A percentile compares a stretch with the other conserved stretches of the same genome.
Conservation (phyloP, 768 basidiomycete species). For the Mycena floridula region DNA sequence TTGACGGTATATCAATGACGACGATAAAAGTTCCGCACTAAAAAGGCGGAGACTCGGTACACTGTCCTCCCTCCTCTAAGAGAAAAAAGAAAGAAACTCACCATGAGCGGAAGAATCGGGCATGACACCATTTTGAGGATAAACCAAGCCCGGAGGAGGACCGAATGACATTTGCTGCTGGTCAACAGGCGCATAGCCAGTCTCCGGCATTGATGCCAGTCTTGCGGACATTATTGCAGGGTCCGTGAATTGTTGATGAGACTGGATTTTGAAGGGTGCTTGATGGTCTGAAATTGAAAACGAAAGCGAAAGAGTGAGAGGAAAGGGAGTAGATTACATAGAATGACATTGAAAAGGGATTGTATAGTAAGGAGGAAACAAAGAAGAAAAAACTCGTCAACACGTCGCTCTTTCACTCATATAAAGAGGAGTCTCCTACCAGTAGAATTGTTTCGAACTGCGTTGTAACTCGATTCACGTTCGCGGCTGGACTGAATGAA, state of each 20-base stretch:
- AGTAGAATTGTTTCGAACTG: slow-evolving; percentile 25
- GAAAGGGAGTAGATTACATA: slow-evolving; percentile 14
- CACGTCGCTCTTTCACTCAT: slow-evolving; percentile 22
- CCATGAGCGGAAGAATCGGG: slow-evolving; percentile 38
- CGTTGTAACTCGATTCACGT: slow-evolving; percentile 22
- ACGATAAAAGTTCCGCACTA: slow-evolving; percentile 79
- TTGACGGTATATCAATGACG: slow-evolving; percentile 53
- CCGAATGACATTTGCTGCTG: slow-evolving; percentile 33
- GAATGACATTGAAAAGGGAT: slow-evolving; percentile 18
- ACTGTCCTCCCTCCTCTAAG: slow-evolving; percentile 79
- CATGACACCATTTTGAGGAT: slow-evolving; percentile 28
- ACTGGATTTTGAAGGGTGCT: slow-evolving; percentile 24
- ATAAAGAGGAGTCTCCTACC: slow-evolving; percentile 45
- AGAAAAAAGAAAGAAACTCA: slow-evolving; percentile 55
- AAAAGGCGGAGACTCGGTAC: slow-evolving; percentile 86
- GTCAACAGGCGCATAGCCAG: slow-evolving; percentile 25
- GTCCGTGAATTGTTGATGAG: slow-evolving; percentile 54
- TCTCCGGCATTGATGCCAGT: slow-evolving; percentile 38
- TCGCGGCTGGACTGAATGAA: slow-evolving; percentile 64
- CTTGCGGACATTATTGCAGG: slow-evolving; percentile 79
- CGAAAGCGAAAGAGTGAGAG: slow-evolving; percentile 17
- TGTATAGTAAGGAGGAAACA: slow-evolving; percentile 19
- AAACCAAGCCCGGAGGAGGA: slow-evolving; percentile 65
- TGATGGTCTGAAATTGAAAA: slow-evolving; percentile 27
- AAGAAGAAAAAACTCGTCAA: slow-evolving; percentile 24